Evolutionary conservation across 805 yeast genomes (phyloP).

Genomic region (Myxozyma geophila): DNA sequence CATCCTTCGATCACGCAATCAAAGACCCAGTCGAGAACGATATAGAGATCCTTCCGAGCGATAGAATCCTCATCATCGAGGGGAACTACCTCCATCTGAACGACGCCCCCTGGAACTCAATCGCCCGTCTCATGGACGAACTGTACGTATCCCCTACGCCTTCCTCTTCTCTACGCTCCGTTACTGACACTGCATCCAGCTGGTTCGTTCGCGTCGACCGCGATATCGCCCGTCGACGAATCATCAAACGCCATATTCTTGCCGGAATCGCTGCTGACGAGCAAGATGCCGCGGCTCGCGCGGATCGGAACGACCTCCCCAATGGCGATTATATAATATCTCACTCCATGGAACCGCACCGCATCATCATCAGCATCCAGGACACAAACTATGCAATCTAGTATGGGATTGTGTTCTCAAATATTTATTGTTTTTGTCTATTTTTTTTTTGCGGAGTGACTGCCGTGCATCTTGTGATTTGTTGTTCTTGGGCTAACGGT

Average conservation of each 20-base stretch:
- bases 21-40: conserved; percentile 69
- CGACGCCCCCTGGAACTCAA: conserved; percentile 62
- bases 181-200: conserved; percentile 14
- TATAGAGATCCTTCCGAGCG: conserved; percentile 51
- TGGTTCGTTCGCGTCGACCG: conserved; percentile 56
- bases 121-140: conserved; percentile 49
- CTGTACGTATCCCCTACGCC: conserved; percentile 16
- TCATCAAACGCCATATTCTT: conserved; percentile 50
- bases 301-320: conserved; percentile 58
- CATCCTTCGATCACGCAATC: conserved; percentile 73
- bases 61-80: conserved; percentile 68
- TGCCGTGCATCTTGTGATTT: background rate
- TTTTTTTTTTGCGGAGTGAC: background rate
- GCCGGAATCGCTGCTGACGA: conserved; percentile 47
- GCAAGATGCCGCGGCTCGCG: conserved; percentile 46
- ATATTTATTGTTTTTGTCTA: background rate
- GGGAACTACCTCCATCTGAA: conserved; percentile 72
- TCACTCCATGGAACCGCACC: conserved; percentile 40
- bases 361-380: conserved; percentile 24
- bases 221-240: conserved; percentile 49
- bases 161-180: background rate
- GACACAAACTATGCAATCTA: conserved; percentile 8
- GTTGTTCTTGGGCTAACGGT: background rate
- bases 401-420: background rate
- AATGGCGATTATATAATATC: conserved; percentile 58